Percentiles rank a stretch among this genome's conserved stretches.
Conservation (phyloP, 345 rosid species). For the Lumnitzera littorea region DNA sequence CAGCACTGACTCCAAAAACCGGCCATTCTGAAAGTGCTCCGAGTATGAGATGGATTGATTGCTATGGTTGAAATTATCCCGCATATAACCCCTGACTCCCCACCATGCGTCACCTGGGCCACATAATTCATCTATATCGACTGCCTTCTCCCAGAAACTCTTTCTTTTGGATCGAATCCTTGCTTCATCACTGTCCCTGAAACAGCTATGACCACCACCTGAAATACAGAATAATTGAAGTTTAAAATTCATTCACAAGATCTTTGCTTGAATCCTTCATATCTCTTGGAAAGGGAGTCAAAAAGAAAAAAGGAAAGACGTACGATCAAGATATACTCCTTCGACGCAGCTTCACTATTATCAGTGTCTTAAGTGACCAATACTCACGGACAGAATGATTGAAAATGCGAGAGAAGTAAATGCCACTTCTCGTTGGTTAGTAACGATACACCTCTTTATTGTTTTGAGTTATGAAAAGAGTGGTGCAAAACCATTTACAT, state of each 20-base stretch:
- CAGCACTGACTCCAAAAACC: conserved; percentile 74
- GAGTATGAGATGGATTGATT: conserved; percentile 50
- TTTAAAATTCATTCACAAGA: neutral
- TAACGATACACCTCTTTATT: too few relatives aligned
- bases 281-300: too few relatives aligned
- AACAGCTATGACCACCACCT: conserved; percentile 99
- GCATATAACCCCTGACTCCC: conserved; percentile 93
- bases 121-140: conserved; percentile 71
- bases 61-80: conserved; percentile 84
- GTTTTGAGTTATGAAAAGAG: too few relatives aligned
- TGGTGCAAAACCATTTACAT: too few relatives aligned
- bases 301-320: too few relatives aligned
- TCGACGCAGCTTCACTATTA: too few relatives aligned
- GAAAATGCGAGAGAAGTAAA: too few relatives aligned
- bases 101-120: conserved; percentile 88
- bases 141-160: conserved; percentile 96
- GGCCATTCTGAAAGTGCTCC: conserved; percentile 82
- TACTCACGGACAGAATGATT: too few relatives aligned
- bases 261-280: too few relatives aligned
- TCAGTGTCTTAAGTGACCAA: too few relatives aligned
- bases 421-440: too few relatives aligned
- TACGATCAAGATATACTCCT: too few relatives aligned
- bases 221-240: conserved; percentile 6
- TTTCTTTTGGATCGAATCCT: conserved; percentile 70
- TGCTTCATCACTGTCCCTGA: conserved; percentile 83